phyloP scores from a whole-genome alignment of 306 rosid genomes.

The Benincasa hispida region DNA sequence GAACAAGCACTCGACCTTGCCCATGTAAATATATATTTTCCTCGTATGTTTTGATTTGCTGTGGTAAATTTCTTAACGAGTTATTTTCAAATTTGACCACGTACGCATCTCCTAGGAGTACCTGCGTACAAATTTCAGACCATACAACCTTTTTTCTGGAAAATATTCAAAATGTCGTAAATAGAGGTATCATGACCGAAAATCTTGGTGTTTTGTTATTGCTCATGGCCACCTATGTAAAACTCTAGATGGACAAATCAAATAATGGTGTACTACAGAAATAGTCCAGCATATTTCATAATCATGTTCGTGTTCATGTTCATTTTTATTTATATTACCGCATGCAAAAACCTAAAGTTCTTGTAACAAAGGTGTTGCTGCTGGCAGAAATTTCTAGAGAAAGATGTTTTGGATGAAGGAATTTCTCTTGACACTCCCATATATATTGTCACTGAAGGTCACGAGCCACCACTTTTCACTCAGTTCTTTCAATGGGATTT shows the following conservation, averaged over 20 bases:
- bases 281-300: neutral
- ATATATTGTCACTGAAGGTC: conserved; percentile 68
- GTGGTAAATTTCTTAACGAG: neutral
- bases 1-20: conserved; percentile 75
- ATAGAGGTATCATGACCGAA: neutral
- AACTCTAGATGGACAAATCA: neutral
- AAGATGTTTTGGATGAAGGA: conserved; percentile 55
- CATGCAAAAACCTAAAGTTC: conserved; percentile 40
- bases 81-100: neutral
- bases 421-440: conserved; percentile 48
- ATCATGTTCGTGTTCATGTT: neutral
- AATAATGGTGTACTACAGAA: neutral
- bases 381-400: conserved; percentile 76
- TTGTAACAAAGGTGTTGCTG: conserved; percentile 4
- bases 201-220: neutral
- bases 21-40: conserved; percentile 32
- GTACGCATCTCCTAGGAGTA: neutral
- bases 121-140: neutral
- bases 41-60: neutral
- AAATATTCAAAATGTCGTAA: neutral
- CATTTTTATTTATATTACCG: conserved; percentile 8
- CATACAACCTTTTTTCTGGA: neutral
- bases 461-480: conserved; percentile 77
- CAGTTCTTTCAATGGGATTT: conserved; percentile 76
- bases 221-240: neutral